phyloP scores from a whole-genome alignment of 2,329 filamentous ascomycete species.

The Fonsecaea monophora region DNA sequence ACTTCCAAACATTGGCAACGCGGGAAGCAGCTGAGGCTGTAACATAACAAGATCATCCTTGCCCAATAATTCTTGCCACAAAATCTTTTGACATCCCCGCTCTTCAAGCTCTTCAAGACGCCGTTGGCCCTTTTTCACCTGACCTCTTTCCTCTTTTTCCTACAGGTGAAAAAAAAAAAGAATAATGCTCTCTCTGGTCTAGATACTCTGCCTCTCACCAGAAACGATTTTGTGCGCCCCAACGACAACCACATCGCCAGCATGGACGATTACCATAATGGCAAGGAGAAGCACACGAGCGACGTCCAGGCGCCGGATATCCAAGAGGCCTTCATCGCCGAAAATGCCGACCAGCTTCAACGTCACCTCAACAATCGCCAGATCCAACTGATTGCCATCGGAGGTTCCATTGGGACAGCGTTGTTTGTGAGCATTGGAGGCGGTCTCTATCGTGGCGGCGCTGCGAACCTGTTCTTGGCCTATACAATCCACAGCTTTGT shows the following conservation, averaged over 20 bases:
- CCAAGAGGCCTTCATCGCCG: conserved; percentile 7
- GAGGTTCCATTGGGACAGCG: conserved; percentile 47
- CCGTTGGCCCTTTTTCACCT: too few species aligned
- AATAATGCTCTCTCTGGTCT: too few species aligned
- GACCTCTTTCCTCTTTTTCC: too few species aligned
- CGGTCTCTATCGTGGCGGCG: conserved; percentile 45
- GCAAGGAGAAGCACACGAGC: conserved; percentile 5
- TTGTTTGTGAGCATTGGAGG: conserved; percentile 47
- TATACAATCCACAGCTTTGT: conserved; percentile 42
- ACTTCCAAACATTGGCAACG: too few species aligned
- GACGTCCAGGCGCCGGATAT: background rate
- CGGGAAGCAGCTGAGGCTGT: too few species aligned
- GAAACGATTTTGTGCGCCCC: too few species aligned
- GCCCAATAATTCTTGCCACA: too few species aligned
- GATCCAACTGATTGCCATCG: conserved; percentile 50
- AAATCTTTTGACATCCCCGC: too few species aligned
- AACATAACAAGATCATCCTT: too few species aligned
- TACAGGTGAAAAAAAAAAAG: too few species aligned
- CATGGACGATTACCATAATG: background rate
- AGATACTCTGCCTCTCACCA: too few species aligned
- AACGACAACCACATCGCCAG: background rate
- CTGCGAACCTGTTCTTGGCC: conserved; percentile 45
- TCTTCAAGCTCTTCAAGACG: too few species aligned
- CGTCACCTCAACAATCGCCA: conserved; percentile 39
- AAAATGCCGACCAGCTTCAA: conserved; percentile 16